Conservation (phyloP, 1,284 basidiomycete genomes). For the Moesziomyces sp. region DNA sequence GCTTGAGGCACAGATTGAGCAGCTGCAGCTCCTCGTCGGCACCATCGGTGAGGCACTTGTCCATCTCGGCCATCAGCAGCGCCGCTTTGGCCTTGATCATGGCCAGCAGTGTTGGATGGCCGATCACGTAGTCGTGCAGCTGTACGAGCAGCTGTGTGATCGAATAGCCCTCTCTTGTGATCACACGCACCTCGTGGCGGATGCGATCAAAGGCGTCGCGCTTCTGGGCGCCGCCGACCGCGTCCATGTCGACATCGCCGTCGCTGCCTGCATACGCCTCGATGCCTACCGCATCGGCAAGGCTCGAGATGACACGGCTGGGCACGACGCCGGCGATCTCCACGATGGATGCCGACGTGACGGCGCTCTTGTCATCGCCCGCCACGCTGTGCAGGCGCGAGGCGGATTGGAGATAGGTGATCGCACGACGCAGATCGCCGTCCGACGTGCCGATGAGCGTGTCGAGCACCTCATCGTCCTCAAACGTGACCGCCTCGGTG, state of each 20-base stretch:
- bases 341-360: slow-evolving; percentile 74
- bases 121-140: slow-evolving; percentile 90
- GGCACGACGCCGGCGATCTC: slow-evolving; percentile 98
- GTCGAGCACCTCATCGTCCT: slow-evolving; percentile 69
- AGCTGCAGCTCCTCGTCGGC: slow-evolving; percentile 98
- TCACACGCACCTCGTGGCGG: slow-evolving; percentile 77
- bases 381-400: slow-evolving; percentile 74
- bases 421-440: slow-evolving; percentile 96
- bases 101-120: slow-evolving; percentile 81
- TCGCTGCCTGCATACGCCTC: slow-evolving; percentile 66
- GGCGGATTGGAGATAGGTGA: slow-evolving; percentile 97
- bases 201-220: slow-evolving; percentile 77
- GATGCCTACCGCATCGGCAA: slow-evolving; percentile 81
- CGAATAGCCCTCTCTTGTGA: slow-evolving; percentile 90
- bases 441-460: slow-evolving; percentile 83
- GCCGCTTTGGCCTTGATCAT: slow-evolving; percentile 85
- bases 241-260: slow-evolving; percentile 71
- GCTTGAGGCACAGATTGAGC: slow-evolving; percentile 82
- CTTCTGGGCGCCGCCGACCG: slow-evolving; percentile 68
- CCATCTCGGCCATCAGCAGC: slow-evolving; percentile 89
- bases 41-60: slow-evolving; percentile 95
- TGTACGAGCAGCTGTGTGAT: slow-evolving; percentile 89
- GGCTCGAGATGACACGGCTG: slow-evolving; percentile 76
- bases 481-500: slow-evolving; percentile 71
- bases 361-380: slow-evolving; percentile 26